Evolutionary conservation across 768 basidiomycete species (phyloP).

Genomic region (Podaxis rugospora): DNA sequence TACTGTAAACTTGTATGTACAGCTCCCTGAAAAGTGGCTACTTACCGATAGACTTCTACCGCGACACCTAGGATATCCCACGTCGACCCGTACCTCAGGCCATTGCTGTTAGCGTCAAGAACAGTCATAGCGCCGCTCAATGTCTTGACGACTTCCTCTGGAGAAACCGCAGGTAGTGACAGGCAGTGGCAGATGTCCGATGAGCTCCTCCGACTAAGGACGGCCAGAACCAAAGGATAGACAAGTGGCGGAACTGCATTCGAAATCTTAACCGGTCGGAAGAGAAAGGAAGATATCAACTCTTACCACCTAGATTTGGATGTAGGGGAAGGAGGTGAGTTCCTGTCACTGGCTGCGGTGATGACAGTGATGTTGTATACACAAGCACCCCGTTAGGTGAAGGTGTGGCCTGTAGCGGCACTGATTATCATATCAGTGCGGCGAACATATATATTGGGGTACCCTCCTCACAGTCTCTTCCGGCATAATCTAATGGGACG

Average conservation of each 20-base stretch:
- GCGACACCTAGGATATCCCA: slow-evolving; percentile 38
- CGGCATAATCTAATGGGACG: slow-evolving; percentile 34
- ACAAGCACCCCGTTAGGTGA: slow-evolving; percentile 61
- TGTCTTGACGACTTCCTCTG: slow-evolving; percentile 39
- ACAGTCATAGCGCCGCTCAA: slow-evolving; percentile 42
- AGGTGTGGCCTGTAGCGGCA: slow-evolving; percentile 47
- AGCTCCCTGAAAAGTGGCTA: neutral
- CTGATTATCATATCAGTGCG: slow-evolving; percentile 28
- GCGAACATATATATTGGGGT: neutral
- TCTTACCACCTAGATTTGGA: neutral
- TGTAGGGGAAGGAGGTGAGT: slow-evolving; percentile 42
- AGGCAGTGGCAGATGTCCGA: slow-evolving; percentile 59
- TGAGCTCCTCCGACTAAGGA: slow-evolving; percentile 48
- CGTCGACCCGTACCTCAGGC: slow-evolving; percentile 19
- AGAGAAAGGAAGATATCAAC: neutral
- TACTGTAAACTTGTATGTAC: neutral
- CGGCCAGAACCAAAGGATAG: slow-evolving; percentile 32
- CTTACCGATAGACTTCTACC: slow-evolving; percentile 49
- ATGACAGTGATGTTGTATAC: slow-evolving; percentile 46
- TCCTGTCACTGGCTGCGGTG: slow-evolving; percentile 31
- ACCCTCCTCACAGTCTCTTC: slow-evolving; percentile 46
- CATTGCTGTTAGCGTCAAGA: slow-evolving; percentile 40
- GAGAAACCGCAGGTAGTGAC: slow-evolving; percentile 33
- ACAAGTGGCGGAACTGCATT: slow-evolving; percentile 14
- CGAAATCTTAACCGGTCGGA: neutral